These are phyloP conservation scores for Cruciata laevipes DNA, from an alignment of 257 asterid genomes.

Conservation along the genomic window DNA sequence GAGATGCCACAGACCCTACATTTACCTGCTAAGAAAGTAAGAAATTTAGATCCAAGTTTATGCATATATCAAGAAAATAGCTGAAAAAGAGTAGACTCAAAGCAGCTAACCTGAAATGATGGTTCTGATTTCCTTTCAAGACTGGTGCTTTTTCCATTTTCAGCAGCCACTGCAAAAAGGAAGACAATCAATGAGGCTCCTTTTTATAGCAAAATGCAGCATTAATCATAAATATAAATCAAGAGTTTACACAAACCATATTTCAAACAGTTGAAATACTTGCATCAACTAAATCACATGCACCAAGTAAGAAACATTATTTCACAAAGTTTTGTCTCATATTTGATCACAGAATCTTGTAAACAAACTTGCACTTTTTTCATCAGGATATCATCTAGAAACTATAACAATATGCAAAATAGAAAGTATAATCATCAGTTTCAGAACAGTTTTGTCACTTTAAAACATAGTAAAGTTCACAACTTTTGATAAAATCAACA, in stretches of 20 bases:
- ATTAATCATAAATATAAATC: too few relatives aligned
- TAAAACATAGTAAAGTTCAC: neutral
- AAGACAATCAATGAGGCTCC: neutral
- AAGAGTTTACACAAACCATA: too few relatives aligned
- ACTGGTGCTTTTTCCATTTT: slow-evolving; percentile 19
- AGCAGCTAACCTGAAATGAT: slow-evolving; percentile 28
- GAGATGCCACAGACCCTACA: slow-evolving; percentile 45
- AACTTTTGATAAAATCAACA: neutral
- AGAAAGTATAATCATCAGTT: too few relatives aligned
- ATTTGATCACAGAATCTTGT: too few relatives aligned
- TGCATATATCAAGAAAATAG: neutral
- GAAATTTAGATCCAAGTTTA: neutral
- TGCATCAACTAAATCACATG: too few relatives aligned
- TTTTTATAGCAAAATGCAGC: neutral
- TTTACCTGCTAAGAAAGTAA: slow-evolving; percentile 15
- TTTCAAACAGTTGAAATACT: too few relatives aligned
- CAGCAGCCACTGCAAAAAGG: slow-evolving; percentile 26
- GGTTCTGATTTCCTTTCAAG: slow-evolving; percentile 23
- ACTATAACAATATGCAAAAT: too few relatives aligned
- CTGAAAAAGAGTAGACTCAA: neutral
- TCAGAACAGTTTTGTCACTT: too few relatives aligned
- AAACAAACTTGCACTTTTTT: too few relatives aligned
- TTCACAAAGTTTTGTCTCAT: neutral
- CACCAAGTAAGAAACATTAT: too few relatives aligned
- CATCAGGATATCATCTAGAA: too few relatives aligned